These are phyloP conservation scores for Clonostachys sp. DNA, from an alignment of 2,329 filamentous ascomycete genomes.

Conservation along the genomic window DNA sequence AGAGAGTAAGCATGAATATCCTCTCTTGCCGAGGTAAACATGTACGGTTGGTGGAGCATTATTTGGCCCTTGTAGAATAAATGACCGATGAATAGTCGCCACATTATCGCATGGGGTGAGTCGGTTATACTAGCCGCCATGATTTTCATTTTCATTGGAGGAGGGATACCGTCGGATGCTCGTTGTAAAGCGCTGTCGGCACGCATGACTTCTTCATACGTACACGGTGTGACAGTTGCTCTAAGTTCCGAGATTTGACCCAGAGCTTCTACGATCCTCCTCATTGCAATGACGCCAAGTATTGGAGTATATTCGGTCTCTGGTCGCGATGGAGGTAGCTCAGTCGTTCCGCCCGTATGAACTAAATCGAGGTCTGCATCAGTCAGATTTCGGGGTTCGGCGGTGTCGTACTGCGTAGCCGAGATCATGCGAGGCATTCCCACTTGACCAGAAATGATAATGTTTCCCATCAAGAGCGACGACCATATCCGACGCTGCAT, in stretches of 20 bases:
- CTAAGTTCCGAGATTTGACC: constrained; percentile 10
- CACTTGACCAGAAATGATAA: constrained; percentile 32
- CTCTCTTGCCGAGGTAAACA: constrained; percentile 9
- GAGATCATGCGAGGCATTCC: constrained; percentile 36
- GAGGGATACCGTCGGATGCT: constrained; percentile 18
- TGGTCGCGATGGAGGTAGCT: constrained; percentile 28
- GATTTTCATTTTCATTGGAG: constrained; percentile 23
- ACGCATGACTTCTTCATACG: constrained; percentile 19
- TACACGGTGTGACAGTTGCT: constrained; percentile 1
- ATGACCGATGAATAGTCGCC: constrained; percentile 17
- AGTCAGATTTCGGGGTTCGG: constrained; percentile 33
- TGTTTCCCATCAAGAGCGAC: constrained; percentile 31
- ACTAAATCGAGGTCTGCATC: constrained; percentile 29
- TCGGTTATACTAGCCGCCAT: constrained; percentile 29
- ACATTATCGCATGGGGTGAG: constrained; percentile 14
- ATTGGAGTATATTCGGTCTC: constrained; percentile 30
- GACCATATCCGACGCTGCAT: constrained; percentile 38
- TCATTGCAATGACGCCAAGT: constrained; percentile 24
- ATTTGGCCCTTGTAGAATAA: constrained; percentile 19
- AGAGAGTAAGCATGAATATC: constrained; percentile 12
- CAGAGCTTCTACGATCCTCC: constrained; percentile 13
- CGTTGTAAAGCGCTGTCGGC: constrained; percentile 26
- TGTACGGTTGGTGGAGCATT: constrained; percentile 20
- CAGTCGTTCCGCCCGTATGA: constrained; percentile 13
- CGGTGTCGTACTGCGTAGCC: constrained; percentile 30